phyloP scores from a whole-genome alignment of 352 stramenopile genomes.

The Phytophthora hibernalis region DNA sequence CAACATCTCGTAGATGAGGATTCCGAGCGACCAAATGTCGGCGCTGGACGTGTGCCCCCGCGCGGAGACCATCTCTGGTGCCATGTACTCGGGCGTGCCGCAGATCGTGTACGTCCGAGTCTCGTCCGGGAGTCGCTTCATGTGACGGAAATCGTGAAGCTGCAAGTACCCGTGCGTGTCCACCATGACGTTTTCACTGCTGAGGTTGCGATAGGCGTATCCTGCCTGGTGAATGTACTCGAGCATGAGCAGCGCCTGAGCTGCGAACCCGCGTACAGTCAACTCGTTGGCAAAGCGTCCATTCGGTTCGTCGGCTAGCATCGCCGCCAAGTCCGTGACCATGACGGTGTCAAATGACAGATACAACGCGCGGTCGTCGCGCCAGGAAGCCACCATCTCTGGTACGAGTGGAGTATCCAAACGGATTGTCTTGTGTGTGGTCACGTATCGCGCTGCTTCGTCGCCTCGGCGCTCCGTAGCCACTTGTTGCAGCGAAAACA shows the following conservation, averaged over 20 bases:
- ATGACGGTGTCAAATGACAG: constrained; percentile 78
- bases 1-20: constrained; percentile 90
- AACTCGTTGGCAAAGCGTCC: constrained; percentile 58
- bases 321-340: constrained; percentile 67
- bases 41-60: constrained; percentile 77
- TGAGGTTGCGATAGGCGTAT: constrained; percentile 86
- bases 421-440: constrained; percentile 68
- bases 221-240: constrained; percentile 85
- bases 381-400: constrained; percentile 80
- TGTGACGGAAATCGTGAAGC: constrained; percentile 87
- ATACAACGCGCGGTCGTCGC: constrained; percentile 83
- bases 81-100: constrained; percentile 90
- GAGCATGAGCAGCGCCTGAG: constrained; percentile 82
- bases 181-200: constrained; percentile 86
- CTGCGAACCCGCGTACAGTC: constrained; percentile 64
- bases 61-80: constrained; percentile 89
- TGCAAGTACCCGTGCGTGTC: constrained; percentile 84
- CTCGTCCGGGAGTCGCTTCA: constrained; percentile 86
- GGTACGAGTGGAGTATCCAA: constrained; percentile 75
- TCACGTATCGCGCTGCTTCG: constrained; percentile 77
- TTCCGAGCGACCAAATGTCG: constrained; percentile 89
- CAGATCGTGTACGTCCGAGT: constrained; percentile 90
- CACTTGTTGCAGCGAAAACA: constrained; percentile 78
- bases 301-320: constrained; percentile 68
- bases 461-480: constrained; percentile 73